Base-by-base conservation (phyloP, 805 yeast species). In the Candida pini region DNA sequence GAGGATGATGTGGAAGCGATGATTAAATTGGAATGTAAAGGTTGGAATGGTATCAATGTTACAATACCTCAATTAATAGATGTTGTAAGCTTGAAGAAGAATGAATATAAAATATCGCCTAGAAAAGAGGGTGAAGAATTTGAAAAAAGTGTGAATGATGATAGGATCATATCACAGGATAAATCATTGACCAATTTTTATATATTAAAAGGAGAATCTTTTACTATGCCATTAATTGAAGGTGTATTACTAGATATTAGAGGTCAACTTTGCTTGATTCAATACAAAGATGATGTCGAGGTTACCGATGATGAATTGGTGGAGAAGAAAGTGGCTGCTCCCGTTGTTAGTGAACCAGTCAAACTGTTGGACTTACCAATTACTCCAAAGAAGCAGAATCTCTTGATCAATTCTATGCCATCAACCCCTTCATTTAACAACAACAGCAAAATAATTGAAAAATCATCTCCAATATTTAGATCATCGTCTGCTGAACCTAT, bases 41-140 rank as follows among this genome's bases (percentile, higher is more conserved):
- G 97, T 4, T 73, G 78, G 60, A 90, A 90, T 56, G 96, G 97
- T 9, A 62, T 84, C 33, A 69, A 73, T 8, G 71, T 88, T 14
- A 66, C 72, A 4, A 71, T 86, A 26, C 92, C 95, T 0, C 59
- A 55, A 14, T 47, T 50, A 14, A 44, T 65, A 9, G 45, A 55
- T 13, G 66, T 67, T 28, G 30, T 37, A 19, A 21, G 38, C 12
- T 26, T 48, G 9, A 27, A 35, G 12, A 44, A 53, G 8, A 41
- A 45, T 15, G 40, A 39, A 18, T 53, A 45, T 24, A 30, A 39
- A 21, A 43, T 56, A 22, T 28, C 31, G 2, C 31, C 43, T 19
- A 31, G 45, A 27, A 33, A 36, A 6, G 36, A 36, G 10, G 35
- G 35, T 9, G 40, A 43, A 5, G 18, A 25, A 7, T 35, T 18